Evolutionary conservation across 495 filamentous ascomycete genomes (phyloP), one percentile per base, ranked within the genome.

Genomic region (Hypoxylon lienhwacheense): DNA sequence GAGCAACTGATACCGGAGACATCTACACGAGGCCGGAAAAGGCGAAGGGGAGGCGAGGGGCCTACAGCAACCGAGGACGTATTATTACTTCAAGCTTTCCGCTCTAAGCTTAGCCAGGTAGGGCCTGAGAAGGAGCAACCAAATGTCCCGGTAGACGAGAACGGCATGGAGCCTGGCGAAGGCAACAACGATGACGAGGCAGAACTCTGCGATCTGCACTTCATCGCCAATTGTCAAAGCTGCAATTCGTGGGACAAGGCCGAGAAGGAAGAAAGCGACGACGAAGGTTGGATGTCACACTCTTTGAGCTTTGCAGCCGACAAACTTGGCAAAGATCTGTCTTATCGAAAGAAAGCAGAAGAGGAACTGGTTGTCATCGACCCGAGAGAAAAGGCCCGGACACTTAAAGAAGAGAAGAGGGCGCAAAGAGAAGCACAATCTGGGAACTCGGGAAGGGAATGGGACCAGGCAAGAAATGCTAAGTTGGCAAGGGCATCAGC

Each of bases 341-440:
- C 82, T 26, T 97, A 91, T 80, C 90, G 91, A 69, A 84, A 85
- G 71, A 86, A 89, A 64, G 89, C 90, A 36, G 86, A 88, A 52
- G 88, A 93, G 59, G 90, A 96, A 63, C 71, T 98, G 37, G 86
- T 95, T 51, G 90, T 97, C 1, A 96, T 97, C 71, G 95, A 98
- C 73, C 95, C 95, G 1, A 74, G 88, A 44, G 91, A 92, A 72
- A 91, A 87, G 61, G 85, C 87, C 44, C 83, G 80, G 69, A 86
- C 88, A 31, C 73, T 93, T 33, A 74, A 80, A 57, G 84, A 83
- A 52, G 81, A 82, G 67, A 80, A 74, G 70, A 78, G 66, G 53
- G 75, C 76, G 5, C 70, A 77, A 28, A 77, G 76, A 59, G 72
- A 77, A 14, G 74, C 73, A 8, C 70, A 75, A 55, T 53, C 70